Evolutionary conservation across 192 early-diverging fungal species (phyloP).

Genomic region (Phlyctochytrium arcticum): DNA sequence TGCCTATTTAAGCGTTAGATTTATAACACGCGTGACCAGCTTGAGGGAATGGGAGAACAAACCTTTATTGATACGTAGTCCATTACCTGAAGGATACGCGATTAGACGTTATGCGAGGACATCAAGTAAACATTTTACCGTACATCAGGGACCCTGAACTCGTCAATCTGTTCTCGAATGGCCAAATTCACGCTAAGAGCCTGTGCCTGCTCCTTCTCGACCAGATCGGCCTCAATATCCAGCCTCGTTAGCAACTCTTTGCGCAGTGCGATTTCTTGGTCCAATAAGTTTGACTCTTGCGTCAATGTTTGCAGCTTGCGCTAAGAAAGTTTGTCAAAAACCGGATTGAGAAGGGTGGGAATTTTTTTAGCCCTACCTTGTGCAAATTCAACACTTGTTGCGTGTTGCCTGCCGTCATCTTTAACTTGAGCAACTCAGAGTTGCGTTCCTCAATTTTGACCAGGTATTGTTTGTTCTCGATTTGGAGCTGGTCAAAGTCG

Average conservation of each 20-base stretch:
- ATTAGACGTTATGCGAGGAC: neutral
- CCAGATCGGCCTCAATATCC: constrained; percentile 34
- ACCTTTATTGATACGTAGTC: constrained; percentile 44
- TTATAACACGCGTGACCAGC: neutral
- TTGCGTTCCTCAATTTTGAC: constrained; percentile 62
- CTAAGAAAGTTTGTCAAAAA: constrained; percentile 12
- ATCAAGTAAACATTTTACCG: neutral
- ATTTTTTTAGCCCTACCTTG: constrained; percentile 45
- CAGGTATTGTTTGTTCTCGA: constrained; percentile 63
- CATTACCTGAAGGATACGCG: constrained; percentile 36
- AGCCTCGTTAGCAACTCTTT: constrained; percentile 47
- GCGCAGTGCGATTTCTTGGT: constrained; percentile 42
- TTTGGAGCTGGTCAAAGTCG: constrained; percentile 64
- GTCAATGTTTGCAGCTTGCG: constrained; percentile 46
- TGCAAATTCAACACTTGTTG: constrained; percentile 56
- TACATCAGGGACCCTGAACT: constrained; percentile 51
- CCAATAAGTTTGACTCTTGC: constrained; percentile 37
- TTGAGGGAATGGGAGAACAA: constrained; percentile 5
- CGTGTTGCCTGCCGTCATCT: constrained; percentile 60
- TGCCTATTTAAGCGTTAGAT: constrained; percentile 27
- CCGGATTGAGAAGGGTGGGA: neutral
- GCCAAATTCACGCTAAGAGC: constrained; percentile 30
- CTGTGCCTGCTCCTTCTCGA: constrained; percentile 37
- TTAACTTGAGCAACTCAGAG: constrained; percentile 55
- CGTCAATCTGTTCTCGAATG: constrained; percentile 40